Evolutionary conservation across 2,329 filamentous ascomycete species (phyloP), one percentile per base, ranked within the genome.

Genomic region (Stromatinia cepivora): DNA sequence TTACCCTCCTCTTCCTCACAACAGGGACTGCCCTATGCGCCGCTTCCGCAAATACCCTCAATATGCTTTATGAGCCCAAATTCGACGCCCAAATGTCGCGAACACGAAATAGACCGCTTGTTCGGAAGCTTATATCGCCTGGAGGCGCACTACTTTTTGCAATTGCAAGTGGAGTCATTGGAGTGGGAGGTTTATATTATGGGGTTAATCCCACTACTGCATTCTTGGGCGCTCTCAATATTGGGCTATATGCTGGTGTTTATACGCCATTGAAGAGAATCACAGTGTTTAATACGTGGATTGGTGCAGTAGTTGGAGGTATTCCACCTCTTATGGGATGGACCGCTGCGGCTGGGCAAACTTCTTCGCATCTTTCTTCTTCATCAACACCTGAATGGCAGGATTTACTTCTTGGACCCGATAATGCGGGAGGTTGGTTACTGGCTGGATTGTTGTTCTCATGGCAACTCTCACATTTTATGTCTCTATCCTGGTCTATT

Each of bases 391-490:
- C 91, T 42, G 90, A 88, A 15, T 95, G 91, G 89, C 84, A 86
- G 62, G 92, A 95, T 77, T 85, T 97, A 52, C 83, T 97, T 0
- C 87, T 96, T 69, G 90, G 92, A 76, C 78, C 89, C 79, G 76
- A 88, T 79, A 85, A 84, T 36, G 81, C 88, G 15, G 95, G 95
- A 7, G 95, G 94, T 5, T 99, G 95, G 95, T 82, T 98, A 0
- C 83, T 97, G 20, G 94, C 92, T 0, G 88, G 86, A 0, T 82
- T 98, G 9, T 83, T 99, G 7, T 97, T 97, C 74, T 91, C 93
- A 17, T 99, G 95, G 95, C 94, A 99, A 78, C 98, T 99, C 78
- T 93, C 95, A 4, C 95, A 99, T 81, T 99, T 99, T 83, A 98
- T 97, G 85, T 91, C 94, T 0, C 84, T 99, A 31, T 94, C 92